Conservation (phyloP, 768 basidiomycete species). For the Lactarius sanguifluus region DNA sequence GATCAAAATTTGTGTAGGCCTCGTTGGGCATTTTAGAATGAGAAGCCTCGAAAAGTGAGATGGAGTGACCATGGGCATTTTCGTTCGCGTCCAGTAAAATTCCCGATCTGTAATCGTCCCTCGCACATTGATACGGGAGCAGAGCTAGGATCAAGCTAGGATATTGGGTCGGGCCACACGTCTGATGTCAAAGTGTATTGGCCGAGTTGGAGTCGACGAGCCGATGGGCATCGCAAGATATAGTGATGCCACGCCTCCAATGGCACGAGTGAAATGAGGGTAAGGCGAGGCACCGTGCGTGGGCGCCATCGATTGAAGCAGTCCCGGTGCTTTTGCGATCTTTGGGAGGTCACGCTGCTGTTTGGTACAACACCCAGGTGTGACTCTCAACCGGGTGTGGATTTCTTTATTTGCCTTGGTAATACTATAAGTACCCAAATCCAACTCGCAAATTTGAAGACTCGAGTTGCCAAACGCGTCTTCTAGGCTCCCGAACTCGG, state of each 20-base stretch:
- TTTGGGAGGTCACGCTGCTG: no score
- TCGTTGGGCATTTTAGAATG: constrained; percentile 29
- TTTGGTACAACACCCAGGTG: no score
- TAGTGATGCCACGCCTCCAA: background rate
- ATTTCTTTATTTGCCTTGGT: no score
- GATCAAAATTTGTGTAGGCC: constrained; percentile 34
- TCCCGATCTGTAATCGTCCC: constrained; percentile 91
- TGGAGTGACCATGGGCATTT: constrained; percentile 88
- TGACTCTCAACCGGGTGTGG: no score
- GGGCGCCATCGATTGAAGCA: no score
- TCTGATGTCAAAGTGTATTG: constrained; percentile 83
- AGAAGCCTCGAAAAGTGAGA: constrained; percentile 34
- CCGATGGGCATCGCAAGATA: constrained; percentile 58
- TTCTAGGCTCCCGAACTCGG: no score
- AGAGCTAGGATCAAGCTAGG: constrained; percentile 85
- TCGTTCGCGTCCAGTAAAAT: constrained; percentile 97
- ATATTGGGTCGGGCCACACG: constrained; percentile 88
- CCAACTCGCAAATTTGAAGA: no score
- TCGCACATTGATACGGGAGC: constrained; percentile 90
- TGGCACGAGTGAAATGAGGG: background rate
- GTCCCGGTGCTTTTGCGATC: no score
- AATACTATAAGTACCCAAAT: no score
- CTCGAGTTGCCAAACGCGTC: no score
- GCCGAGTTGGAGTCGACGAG: constrained; percentile 46
- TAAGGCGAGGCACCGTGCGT: background rate